These are phyloP conservation scores for Candolleomyces efflorescens DNA, from an alignment of 768 basidiomycete genomes.

Conservation along the genomic window DNA sequence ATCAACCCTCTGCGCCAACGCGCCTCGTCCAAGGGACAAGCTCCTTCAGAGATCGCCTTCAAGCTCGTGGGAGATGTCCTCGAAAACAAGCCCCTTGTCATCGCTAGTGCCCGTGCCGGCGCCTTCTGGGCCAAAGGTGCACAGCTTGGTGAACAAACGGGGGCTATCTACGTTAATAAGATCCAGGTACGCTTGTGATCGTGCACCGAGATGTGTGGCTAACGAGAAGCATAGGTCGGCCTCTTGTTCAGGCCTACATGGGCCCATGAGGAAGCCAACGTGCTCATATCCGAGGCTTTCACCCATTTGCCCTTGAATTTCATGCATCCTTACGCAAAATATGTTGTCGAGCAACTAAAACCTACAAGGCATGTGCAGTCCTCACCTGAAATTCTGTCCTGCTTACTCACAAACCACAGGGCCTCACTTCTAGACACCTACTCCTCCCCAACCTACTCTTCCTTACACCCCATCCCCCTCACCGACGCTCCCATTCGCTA, in stretches of 20 bases:
- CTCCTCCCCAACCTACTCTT: constrained; percentile 44
- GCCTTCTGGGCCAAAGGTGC: constrained; percentile 49
- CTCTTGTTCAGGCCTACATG: constrained; percentile 46
- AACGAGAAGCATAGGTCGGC: constrained; percentile 39
- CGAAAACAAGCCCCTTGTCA: constrained; percentile 27
- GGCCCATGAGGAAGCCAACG: constrained; percentile 29
- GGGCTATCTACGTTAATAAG: constrained; percentile 39
- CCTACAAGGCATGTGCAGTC: constrained; percentile 40
- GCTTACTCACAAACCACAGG: constrained; percentile 22
- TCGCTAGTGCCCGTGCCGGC: constrained; percentile 45
- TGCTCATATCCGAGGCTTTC: constrained; percentile 52
- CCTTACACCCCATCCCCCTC: constrained; percentile 25
- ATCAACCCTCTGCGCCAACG: constrained; percentile 36
- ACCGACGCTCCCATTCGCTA: constrained; percentile 51
- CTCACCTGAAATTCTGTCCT: background rate
- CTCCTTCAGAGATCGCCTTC: constrained; percentile 20
- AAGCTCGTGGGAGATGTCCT: constrained; percentile 34
- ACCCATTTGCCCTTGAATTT: constrained; percentile 44
- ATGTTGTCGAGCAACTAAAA: constrained; percentile 36
- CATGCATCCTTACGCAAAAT: constrained; percentile 45
- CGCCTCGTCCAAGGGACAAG: constrained; percentile 2
- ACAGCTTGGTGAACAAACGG: constrained; percentile 48
- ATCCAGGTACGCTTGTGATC: constrained; percentile 35
- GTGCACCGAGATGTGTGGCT: background rate
- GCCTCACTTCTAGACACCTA: constrained; percentile 52